A percentile compares a stretch with the other conserved stretches of the same genome.
Conservation (phyloP, 2,329 filamentous ascomycete genomes). For the Ascochyta fabae region DNA sequence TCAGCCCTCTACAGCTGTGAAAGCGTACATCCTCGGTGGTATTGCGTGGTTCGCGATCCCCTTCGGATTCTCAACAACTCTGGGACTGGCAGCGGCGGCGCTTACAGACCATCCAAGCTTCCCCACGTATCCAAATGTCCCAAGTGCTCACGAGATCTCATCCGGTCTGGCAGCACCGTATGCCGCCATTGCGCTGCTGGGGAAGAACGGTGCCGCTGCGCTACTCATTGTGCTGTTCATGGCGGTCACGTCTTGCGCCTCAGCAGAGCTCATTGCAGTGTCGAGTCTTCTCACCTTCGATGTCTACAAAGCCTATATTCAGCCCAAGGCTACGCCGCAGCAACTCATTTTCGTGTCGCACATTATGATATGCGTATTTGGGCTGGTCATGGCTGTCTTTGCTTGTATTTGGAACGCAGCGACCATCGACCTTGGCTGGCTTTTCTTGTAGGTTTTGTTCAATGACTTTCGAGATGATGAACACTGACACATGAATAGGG, state of each 20-base stretch:
- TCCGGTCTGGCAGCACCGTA: constrained; percentile 41
- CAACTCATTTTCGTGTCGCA: constrained; percentile 52
- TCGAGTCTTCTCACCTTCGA: constrained; percentile 52
- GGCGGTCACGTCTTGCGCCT: constrained; percentile 46
- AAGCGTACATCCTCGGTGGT: constrained; percentile 48
- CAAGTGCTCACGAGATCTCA: constrained; percentile 34
- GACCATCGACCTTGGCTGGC: constrained; percentile 51
- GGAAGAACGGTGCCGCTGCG: constrained; percentile 39
- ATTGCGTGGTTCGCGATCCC: constrained; percentile 59
- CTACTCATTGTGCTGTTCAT: constrained; percentile 43
- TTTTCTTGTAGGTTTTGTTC: constrained; percentile 40
- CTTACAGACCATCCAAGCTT: constrained; percentile 53
- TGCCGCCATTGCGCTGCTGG: constrained; percentile 37
- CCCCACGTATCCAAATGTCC: constrained; percentile 51
- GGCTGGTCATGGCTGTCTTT: constrained; percentile 51
- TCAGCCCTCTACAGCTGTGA: constrained; percentile 36
- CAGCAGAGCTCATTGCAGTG: constrained; percentile 51
- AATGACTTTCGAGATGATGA: not conserved
- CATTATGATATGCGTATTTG: constrained; percentile 50
- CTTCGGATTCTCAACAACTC: constrained; percentile 48
- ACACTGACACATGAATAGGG: constrained; percentile 26
- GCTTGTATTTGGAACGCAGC: constrained; percentile 47
- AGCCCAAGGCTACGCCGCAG: constrained; percentile 44
- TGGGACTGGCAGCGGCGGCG: constrained; percentile 55
- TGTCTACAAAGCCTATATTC: constrained; percentile 53